Evolutionary conservation across 2,329 filamentous ascomycete genomes (phyloP).

Genomic region (Aspergillus sp.): DNA sequence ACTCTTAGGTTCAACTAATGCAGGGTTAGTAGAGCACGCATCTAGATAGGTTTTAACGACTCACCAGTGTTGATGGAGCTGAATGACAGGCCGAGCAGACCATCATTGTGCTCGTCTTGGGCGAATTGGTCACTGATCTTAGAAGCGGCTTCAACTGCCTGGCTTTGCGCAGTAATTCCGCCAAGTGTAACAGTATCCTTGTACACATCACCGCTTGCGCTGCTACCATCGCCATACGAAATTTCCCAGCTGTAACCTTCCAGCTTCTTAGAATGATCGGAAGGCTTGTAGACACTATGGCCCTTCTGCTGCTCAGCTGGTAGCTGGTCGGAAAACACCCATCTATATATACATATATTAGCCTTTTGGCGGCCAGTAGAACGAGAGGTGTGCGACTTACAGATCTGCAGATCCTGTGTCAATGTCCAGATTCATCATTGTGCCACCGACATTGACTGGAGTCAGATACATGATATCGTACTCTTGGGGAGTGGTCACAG

Average conservation of each 20-base stretch:
- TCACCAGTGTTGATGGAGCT: slow-evolving; percentile 56
- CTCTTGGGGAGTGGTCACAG: slow-evolving; percentile 46
- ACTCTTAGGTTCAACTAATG: slow-evolving; percentile 44
- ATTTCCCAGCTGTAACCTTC: slow-evolving; percentile 59
- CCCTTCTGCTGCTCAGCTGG: slow-evolving; percentile 50
- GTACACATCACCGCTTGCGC: slow-evolving; percentile 65
- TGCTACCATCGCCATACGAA: slow-evolving; percentile 64
- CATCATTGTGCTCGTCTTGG: slow-evolving; percentile 55
- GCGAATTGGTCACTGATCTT: slow-evolving; percentile 56
- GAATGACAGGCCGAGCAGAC: slow-evolving; percentile 62
- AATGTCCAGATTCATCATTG: slow-evolving; percentile 65
- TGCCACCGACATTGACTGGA: slow-evolving; percentile 64
- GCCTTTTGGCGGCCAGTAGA: background rate
- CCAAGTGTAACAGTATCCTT: slow-evolving; percentile 64
- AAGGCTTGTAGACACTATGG: slow-evolving; percentile 60
- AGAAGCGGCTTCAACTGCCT: slow-evolving; percentile 66
- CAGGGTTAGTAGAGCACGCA: background rate
- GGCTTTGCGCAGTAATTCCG: slow-evolving; percentile 56
- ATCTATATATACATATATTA: slow-evolving; percentile 45
- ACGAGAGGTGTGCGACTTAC: slow-evolving; percentile 43
- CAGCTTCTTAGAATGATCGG: slow-evolving; percentile 47
- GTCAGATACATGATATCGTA: slow-evolving; percentile 60
- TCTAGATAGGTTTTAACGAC: background rate
- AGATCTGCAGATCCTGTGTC: slow-evolving; percentile 70
- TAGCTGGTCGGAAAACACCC: slow-evolving; percentile 65